Percentiles rank a stretch among this genome's conserved stretches.
Evolutionary conservation across 148 eudicot genomes (phyloP).

Genomic region (Agrostemma githago): DNA sequence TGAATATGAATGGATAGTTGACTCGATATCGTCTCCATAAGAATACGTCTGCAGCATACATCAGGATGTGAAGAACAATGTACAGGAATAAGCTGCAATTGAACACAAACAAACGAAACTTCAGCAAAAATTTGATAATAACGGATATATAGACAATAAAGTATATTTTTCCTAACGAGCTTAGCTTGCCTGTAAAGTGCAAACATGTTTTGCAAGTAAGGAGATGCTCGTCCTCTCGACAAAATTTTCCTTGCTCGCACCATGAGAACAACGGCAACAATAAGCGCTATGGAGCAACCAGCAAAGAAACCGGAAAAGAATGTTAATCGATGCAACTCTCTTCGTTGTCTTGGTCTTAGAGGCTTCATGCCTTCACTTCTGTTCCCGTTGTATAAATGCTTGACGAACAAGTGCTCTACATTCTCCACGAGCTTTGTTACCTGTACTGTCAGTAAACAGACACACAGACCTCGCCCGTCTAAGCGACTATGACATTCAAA

Average conservation of each 20-base stretch:
- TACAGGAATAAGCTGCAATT: conserved; percentile 63
- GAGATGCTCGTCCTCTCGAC: conserved; percentile 31
- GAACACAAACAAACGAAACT: too few relatives aligned
- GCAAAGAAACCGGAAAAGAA: conserved; percentile 72
- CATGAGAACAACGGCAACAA: conserved; percentile 52
- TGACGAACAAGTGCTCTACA: conserved; percentile 58
- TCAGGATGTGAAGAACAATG: conserved; percentile 62
- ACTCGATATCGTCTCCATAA: conserved; percentile 70
- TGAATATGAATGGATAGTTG: conserved; percentile 81
- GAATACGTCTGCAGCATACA: conserved; percentile 73
- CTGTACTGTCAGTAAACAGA: conserved; percentile 31
- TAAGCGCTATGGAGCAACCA: conserved; percentile 64
- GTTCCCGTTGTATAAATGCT: conserved; percentile 65
- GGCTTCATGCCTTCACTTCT: conserved; percentile 71
- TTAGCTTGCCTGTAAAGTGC: conserved; percentile 63
- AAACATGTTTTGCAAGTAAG: conserved; percentile 52
- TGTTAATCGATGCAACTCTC: conserved; percentile 61
- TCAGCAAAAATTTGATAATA: not conserved
- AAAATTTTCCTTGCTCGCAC: conserved; percentile 39
- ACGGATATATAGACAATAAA: not conserved
- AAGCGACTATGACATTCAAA: too few relatives aligned
- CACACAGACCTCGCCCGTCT: not conserved
- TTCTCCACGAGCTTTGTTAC: conserved; percentile 49
- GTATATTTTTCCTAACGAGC: not conserved
- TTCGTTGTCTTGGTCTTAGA: conserved; percentile 50